phyloP scores from a whole-genome alignment of 345 rosid species.

The Corchorus capsularis region DNA sequence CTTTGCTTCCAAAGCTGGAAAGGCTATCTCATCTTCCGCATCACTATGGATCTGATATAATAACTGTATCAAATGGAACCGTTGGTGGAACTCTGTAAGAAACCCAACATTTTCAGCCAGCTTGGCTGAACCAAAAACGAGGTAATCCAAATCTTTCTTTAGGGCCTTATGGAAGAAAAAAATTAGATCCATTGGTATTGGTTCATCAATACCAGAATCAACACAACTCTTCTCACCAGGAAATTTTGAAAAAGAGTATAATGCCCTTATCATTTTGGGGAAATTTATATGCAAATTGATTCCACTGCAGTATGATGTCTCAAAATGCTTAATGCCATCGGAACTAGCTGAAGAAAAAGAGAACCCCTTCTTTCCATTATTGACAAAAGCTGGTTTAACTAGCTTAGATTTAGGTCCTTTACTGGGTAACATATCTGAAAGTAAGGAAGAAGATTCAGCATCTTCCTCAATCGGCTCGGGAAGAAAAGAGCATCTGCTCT shows the following conservation, averaged over 20 bases:
- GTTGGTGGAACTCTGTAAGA: slow-evolving; percentile 56
- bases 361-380: slow-evolving; percentile 32
- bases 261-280: slow-evolving; percentile 33
- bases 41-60: slow-evolving; percentile 64
- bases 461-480: slow-evolving; percentile 39
- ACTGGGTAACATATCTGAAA: slow-evolving; percentile 26
- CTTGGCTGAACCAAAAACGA: slow-evolving; percentile 57
- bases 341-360: slow-evolving; percentile 31
- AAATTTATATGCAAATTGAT: slow-evolving; percentile 42
- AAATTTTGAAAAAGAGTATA: slow-evolving; percentile 29
- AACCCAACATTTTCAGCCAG: slow-evolving; percentile 48
- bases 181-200: slow-evolving; percentile 66
- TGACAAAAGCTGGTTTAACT: slow-evolving; percentile 25
- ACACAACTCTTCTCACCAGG: slow-evolving; percentile 37
- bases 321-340: slow-evolving; percentile 26
- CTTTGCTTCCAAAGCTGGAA: slow-evolving; percentile 81
- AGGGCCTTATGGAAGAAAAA: slow-evolving; percentile 86
- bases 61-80: slow-evolving; percentile 54
- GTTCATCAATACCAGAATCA: slow-evolving; percentile 33
- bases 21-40: slow-evolving; percentile 81
- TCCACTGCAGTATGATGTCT: slow-evolving; percentile 47
- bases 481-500: slow-evolving; percentile 39
- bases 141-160: slow-evolving; percentile 69
- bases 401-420: slow-evolving; percentile 28
- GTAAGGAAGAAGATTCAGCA: slow-evolving; percentile 34